A percentile compares a stretch with the other conserved stretches of the same genome.
phyloP scores from a whole-genome alignment of 1,284 basidiomycete genomes.

The Sporisorium sorghi region DNA sequence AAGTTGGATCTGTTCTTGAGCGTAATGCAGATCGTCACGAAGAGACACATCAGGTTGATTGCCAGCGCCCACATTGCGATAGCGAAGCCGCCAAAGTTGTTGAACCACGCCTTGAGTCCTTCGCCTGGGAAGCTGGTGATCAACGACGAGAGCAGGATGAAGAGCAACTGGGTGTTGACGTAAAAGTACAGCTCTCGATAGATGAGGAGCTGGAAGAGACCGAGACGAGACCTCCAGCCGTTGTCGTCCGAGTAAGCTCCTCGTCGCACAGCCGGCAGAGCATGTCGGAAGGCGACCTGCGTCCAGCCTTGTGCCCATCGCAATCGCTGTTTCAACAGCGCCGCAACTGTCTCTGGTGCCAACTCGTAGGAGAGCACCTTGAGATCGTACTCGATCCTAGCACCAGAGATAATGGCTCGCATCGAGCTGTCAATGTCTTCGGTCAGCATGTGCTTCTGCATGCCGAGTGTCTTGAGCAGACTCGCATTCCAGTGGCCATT shows the following conservation, averaged over 20 bases:
- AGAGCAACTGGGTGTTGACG: conserved; percentile 44
- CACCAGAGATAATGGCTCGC: conserved; percentile 63
- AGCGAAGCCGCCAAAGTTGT: conserved; percentile 51
- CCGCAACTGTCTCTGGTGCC: conserved; percentile 55
- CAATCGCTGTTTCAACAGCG: conserved; percentile 59
- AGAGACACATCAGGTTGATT: conserved; percentile 55
- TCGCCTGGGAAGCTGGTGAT: conserved; percentile 33
- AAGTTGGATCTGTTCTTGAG: conserved; percentile 58
- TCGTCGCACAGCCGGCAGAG: conserved; percentile 44
- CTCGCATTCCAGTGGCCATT: conserved; percentile 66
- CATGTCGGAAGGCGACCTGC: conserved; percentile 61
- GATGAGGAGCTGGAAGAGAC: conserved; percentile 58
- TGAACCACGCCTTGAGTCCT: conserved; percentile 47
- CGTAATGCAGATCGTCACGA: conserved; percentile 55
- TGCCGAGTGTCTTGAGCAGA: conserved; percentile 54
- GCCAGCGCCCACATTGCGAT: conserved; percentile 51
- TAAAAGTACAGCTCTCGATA: conserved; percentile 62
- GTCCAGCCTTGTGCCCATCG: conserved; percentile 66
- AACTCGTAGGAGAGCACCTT: conserved; percentile 61
- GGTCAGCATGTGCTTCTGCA: conserved; percentile 64
- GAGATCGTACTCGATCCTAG: conserved; percentile 61
- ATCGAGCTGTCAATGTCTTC: conserved; percentile 65
- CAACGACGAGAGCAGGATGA: conserved; percentile 47
- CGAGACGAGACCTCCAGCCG: conserved; percentile 48
- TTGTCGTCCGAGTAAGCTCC: conserved; percentile 58